Conservation (phyloP, 2,329 filamentous ascomycete species). For the Aspergillus fischeri region DNA sequence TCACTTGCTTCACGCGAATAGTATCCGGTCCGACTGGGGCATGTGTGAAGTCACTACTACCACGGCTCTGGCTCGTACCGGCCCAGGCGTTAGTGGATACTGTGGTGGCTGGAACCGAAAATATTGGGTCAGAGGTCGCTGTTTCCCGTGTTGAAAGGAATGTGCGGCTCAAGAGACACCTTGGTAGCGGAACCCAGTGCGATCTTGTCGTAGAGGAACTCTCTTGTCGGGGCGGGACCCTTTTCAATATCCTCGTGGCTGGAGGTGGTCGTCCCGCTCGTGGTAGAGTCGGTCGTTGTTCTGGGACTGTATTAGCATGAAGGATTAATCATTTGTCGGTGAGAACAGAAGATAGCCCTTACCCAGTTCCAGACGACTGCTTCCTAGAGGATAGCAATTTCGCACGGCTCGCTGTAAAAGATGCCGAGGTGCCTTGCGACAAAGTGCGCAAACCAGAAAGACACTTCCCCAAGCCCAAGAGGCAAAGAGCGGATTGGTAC, state of each 20-base stretch:
- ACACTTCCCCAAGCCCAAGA: conserved; percentile 38
- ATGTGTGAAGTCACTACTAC: conserved; percentile 19
- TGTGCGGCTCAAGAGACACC: conserved; percentile 11
- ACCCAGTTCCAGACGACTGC: conserved; percentile 17
- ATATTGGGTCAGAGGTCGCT: conserved; percentile 11
- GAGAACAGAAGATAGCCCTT: not conserved
- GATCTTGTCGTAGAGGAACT: not conserved
- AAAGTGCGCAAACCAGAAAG: conserved; percentile 23
- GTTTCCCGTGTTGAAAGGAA: conserved; percentile 2
- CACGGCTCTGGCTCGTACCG: conserved; percentile 19
- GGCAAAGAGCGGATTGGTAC: conserved; percentile 46
- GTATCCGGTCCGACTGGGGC: conserved; percentile 14
- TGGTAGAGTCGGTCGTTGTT: conserved; percentile 5
- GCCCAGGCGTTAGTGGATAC: conserved; percentile 33
- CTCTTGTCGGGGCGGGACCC: conserved; percentile 1
- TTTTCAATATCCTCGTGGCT: conserved; percentile 22
- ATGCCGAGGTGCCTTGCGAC: conserved; percentile 7
- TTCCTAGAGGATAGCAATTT: conserved; percentile 24
- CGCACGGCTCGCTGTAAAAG: conserved; percentile 23
- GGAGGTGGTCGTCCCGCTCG: not conserved
- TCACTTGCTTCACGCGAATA: conserved; percentile 32
- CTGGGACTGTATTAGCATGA: conserved; percentile 6
- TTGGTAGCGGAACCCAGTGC: conserved; percentile 11
- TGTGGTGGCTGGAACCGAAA: conserved; percentile 20
- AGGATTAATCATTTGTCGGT: not conserved